Evolutionary conservation across 352 stramenopile species (phyloP).

Genomic region (Pythium brachiatum): DNA sequence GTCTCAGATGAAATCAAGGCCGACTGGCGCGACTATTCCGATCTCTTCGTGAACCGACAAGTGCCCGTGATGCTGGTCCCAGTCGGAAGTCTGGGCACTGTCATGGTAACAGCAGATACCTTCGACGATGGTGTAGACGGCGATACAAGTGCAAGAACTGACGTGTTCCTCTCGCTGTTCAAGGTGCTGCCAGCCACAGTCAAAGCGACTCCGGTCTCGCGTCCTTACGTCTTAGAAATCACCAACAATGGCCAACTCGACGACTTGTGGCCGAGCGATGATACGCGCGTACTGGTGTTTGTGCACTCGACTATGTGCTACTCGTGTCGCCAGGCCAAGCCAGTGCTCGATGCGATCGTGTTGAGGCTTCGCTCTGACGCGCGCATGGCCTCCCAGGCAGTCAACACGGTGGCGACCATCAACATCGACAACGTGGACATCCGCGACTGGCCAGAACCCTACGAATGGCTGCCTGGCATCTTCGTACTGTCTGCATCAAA

Average conservation of each 20-base stretch:
- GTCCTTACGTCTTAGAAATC: neutral
- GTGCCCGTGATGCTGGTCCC: neutral
- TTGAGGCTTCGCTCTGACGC: neutral
- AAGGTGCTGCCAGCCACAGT: neutral
- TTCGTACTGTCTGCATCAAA: constrained; percentile 7
- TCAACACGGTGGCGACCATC: constrained; percentile 8
- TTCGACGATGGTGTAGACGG: neutral
- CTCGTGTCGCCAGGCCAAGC: constrained; percentile 19
- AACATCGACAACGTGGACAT: constrained; percentile 20
- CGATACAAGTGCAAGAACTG: neutral
- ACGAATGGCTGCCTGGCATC: constrained; percentile 22
- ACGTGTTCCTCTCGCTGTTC: constrained; percentile 17
- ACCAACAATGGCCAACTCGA: neutral
- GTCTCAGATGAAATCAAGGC: too few species aligned
- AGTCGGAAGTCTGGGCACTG: neutral
- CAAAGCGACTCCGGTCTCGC: neutral
- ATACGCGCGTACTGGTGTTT: constrained; percentile 10
- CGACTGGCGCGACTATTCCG: too few species aligned
- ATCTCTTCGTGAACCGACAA: constrained; percentile 4
- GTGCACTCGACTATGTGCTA: constrained; percentile 18
- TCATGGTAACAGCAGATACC: neutral
- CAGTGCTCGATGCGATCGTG: constrained; percentile 1
- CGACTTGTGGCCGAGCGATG: neutral
- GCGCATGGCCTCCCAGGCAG: neutral
- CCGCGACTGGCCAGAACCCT: constrained; percentile 13